Conservation (phyloP, 805 yeast genomes). For the Ogataea pignaliae region DNA sequence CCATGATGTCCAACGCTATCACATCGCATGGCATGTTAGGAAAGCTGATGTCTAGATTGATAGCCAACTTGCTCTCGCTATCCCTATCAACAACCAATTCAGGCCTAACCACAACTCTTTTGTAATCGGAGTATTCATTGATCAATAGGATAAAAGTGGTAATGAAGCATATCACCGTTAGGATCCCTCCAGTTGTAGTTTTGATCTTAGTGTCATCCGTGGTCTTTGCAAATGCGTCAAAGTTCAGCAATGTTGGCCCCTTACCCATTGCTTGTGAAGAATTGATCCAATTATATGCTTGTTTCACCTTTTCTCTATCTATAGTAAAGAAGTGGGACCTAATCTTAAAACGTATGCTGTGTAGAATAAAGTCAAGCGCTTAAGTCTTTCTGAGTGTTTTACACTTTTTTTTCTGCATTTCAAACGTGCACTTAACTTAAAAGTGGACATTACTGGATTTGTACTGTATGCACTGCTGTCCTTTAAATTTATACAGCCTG, state of each 20-base stretch:
- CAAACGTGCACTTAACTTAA: too few relatives aligned
- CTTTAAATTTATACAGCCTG: too few relatives aligned
- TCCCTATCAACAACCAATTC: conserved; percentile 88
- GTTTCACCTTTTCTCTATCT: too few relatives aligned
- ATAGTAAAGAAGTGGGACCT: too few relatives aligned
- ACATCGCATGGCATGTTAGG: conserved; percentile 84
- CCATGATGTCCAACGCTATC: conserved; percentile 81
- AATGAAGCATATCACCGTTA: conserved; percentile 66
- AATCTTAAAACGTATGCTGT: too few relatives aligned
- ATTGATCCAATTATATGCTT: too few relatives aligned
- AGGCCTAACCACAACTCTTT: conserved; percentile 64
- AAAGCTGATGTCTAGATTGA: conserved; percentile 78
- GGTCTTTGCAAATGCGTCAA: conserved; percentile 92
- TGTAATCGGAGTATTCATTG: conserved; percentile 75
- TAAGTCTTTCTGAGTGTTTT: too few relatives aligned
- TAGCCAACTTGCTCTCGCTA: conserved; percentile 65
- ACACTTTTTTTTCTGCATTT: too few relatives aligned
- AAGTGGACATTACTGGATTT: too few relatives aligned
- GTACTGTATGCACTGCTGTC: too few relatives aligned
- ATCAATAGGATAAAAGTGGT: conserved; percentile 59
- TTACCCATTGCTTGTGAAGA: conserved; percentile 18
- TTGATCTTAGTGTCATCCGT: conserved; percentile 89
- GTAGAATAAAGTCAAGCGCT: too few relatives aligned
- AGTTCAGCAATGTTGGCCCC: conserved; percentile 42
- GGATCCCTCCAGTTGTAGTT: conserved; percentile 86